Conservation (phyloP, 306 rosid genomes). For the Prunus armeniaca region DNA sequence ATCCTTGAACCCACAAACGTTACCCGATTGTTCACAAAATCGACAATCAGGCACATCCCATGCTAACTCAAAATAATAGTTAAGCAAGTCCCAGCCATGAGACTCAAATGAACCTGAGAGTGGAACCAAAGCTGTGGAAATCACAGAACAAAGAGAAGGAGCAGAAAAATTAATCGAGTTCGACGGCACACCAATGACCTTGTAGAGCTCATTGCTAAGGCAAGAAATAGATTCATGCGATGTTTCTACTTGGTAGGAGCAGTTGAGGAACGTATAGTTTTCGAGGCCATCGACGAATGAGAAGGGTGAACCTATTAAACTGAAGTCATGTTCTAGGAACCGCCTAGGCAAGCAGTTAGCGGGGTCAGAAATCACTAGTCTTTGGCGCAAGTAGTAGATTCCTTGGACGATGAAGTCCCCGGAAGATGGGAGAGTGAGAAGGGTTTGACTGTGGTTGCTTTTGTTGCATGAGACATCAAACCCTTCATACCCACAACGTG, state of each 20-base stretch:
- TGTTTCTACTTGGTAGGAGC: background rate
- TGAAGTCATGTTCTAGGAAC: background rate
- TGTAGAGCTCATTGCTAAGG: background rate
- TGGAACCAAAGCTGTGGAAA: slow-evolving; percentile 31
- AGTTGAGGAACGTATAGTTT: slow-evolving; percentile 37
- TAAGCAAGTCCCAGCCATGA: background rate
- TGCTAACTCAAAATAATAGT: slow-evolving; percentile 17
- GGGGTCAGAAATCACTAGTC: background rate
- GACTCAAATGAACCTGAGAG: background rate
- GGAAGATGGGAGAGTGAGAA: slow-evolving; percentile 1
- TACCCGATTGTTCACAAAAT: slow-evolving; percentile 17
- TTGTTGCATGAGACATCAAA: background rate
- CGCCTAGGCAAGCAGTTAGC: slow-evolving; percentile 6
- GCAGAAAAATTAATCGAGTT: too few relatives aligned
- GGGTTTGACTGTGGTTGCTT: background rate
- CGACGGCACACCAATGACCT: background rate
- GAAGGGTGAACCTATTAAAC: background rate
- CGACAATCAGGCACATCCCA: slow-evolving; percentile 46
- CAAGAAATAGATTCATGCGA: background rate
- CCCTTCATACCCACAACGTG: too few relatives aligned
- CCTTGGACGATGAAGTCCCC: slow-evolving; percentile 11
- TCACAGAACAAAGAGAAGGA: slow-evolving; percentile 20
- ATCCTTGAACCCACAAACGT: slow-evolving; percentile 25
- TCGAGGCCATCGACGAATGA: background rate
- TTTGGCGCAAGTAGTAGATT: too few relatives aligned